These are phyloP conservation scores for Fonsecaea monophora DNA, from an alignment of 2,329 filamentous ascomycete genomes.

Conservation along the genomic window DNA sequence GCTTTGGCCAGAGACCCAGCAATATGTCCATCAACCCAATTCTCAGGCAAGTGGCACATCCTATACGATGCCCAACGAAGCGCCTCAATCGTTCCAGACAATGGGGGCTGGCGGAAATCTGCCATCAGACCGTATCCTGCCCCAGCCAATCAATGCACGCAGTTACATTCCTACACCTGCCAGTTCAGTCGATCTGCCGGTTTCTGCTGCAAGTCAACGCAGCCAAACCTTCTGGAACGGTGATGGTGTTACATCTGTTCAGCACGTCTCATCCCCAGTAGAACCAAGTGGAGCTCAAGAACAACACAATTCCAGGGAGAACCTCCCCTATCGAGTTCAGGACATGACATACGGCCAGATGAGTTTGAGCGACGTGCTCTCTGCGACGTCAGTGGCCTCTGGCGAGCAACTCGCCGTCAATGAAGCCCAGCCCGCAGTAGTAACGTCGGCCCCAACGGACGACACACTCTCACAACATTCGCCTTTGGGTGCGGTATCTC, in stretches of 20 bases:
- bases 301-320: conserved; percentile 36
- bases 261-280: conserved; percentile 19
- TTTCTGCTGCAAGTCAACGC: conserved; percentile 17
- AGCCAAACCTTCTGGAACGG: conserved; percentile 22
- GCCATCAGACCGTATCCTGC: conserved; percentile 31
- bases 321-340: conserved; percentile 37
- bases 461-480: conserved; percentile 13
- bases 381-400: conserved; percentile 19
- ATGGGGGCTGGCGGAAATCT: conserved; percentile 16
- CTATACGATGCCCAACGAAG: conserved; percentile 23
- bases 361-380: conserved; percentile 38
- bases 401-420: conserved; percentile 19
- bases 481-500: conserved; percentile 7
- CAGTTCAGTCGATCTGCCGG: conserved; percentile 21
- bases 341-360: conserved; percentile 45
- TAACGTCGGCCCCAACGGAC: conserved; percentile 1
- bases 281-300: conserved; percentile 28
- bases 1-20: conserved; percentile 33
- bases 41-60: conserved; percentile 17
- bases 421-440: conserved; percentile 8
- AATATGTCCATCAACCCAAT: conserved; percentile 23
- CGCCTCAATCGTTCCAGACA: conserved; percentile 25
- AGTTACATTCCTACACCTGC: conserved; percentile 15
- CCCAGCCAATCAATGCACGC: conserved; percentile 26
- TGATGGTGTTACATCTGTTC: conserved; percentile 16